Base-by-base conservation (phyloP, 1,139 yeast species). In the Kazachstania sp. region DNA sequence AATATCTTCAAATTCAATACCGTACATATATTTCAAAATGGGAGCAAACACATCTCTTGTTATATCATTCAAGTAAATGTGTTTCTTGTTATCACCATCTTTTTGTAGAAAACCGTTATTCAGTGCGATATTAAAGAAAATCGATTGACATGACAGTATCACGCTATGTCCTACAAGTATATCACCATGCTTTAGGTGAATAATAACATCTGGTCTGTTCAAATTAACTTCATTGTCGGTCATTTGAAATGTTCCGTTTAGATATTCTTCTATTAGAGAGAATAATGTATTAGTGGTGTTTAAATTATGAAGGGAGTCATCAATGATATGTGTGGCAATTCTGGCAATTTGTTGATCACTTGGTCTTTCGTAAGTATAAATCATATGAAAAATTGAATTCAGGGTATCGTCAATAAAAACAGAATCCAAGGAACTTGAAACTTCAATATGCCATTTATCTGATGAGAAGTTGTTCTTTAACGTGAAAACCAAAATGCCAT, bases 81-180 rank as follows among this genome's bases (percentile, higher is more conserved):
- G 15, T 16, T 39, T 45, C 1, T 44, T 56, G 42, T 43, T 61
- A 7, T 56, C 8, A 3, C 40, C 35, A 30, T 45, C 47, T 4
- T 15, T 39, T 11, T 35, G 9, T 11, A 31, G 59, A 94, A 94
- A 84, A 49, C 81, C 64, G 2, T 66, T 62, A 0, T 84, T 75
- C 34, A 83, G 70, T 2, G 78, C 54, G 0, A 84, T 74, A 51
- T 78, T 81, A 61, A 86, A 86, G 58, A 74, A 85, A 0, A 79
- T 80, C 40, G 82, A 77, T 48, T 95, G 67, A 0, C 78, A 64
- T 4, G 70, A 60, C 23, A 87, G 61, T 7, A 86, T 64, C 32
- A 71, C 70, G 4, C 83, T 74, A 55, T 79, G 79, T 4, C 54
- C 55, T n/a, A 41, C 36, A 2, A 55, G 9, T 4, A 38, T 39